Evolutionary conservation across 164 flowering plant species (phyloP).

Genomic region (Pachysandra terminalis): DNA sequence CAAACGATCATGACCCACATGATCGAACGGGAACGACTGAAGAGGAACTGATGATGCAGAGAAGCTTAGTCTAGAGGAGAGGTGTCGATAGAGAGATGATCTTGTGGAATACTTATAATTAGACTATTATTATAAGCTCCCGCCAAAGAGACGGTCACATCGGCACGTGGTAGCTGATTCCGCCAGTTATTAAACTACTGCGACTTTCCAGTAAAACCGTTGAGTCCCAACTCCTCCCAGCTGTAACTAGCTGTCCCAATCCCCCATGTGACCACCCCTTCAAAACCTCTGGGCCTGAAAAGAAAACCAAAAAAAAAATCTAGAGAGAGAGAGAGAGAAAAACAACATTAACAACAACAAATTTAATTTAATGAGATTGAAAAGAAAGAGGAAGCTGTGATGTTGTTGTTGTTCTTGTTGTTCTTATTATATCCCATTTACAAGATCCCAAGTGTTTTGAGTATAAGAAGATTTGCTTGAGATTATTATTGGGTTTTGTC

Average conservation of each 20-base stretch:
- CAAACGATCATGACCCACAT: too few relatives aligned
- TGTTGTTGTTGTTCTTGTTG: neutral
- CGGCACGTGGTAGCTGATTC: constrained; percentile 86
- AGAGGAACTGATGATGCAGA: neutral
- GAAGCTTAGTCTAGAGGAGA: neutral
- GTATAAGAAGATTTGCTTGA: neutral
- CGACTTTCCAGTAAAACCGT: constrained; percentile 49
- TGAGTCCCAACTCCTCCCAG: constrained; percentile 39
- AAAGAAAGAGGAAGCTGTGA: neutral
- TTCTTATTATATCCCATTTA: neutral
- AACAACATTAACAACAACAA: too few relatives aligned
- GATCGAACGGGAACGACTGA: too few relatives aligned
- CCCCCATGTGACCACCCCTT: constrained; percentile 58
- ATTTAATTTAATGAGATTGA: neutral
- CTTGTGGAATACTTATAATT: neutral
- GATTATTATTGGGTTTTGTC: neutral
- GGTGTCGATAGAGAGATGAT: neutral
- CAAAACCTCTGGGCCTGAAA: too few relatives aligned
- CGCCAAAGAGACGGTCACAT: constrained; percentile 37
- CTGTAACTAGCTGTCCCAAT: constrained; percentile 84
- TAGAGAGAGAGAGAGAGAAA: neutral
- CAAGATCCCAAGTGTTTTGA: too few relatives aligned
- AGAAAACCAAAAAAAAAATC: neutral
- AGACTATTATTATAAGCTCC: constrained; percentile 7
- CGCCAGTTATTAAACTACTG: constrained; percentile 43